Base-by-base conservation (phyloP, 208 protist species). In the Trypanosoma platydactyli region DNA sequence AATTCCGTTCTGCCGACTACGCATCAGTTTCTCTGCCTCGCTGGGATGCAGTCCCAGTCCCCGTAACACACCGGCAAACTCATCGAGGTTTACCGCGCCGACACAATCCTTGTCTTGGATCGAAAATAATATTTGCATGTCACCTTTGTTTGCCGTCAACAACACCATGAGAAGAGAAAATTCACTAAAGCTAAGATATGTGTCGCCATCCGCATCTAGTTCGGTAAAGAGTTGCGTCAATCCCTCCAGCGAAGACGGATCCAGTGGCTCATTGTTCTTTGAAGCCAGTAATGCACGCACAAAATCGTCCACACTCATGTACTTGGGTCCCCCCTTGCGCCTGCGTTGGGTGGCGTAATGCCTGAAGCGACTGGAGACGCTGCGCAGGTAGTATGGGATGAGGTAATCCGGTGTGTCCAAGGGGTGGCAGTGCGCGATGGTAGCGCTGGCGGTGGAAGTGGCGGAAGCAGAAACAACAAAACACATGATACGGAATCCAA, bases 261-360 rank as follows among this genome's bases (percentile, higher is more conserved):
- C 55, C 45, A 69, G 60, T 16, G 64, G 70, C 33, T 71, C 52
- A 38, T 79, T 67, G 40, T 81, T 76, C 25, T 77, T 73, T 1
- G 76, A 72, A 13, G 77, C 86, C 15, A 96, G 64, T 35, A 96
- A 63, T 7, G 91, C 81, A 41, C 79, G 64, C 13, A 94, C 85
- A 82, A 96, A 94, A 68, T 96, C 91, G 15, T 94, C 86, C 9
- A 77, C 71, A 2, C 82, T 94, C 91, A 96, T 96, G 73, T 86
- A 91, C 53, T 79, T 69, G 5, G 77, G 54, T 0, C 77, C 81
- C 27, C 81, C 84, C 13, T 79, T 77, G 35, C 76, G 73, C 68
- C 84, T 85, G 22, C 73, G 66, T 45, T 86, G 73, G 12, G 81
- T 86, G 22, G 91, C 91, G 76, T 96, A 96, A 79, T 94, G 91